Base-by-base conservation (phyloP, 2,329 filamentous ascomycete species). In the Colletotrichum sp. region DNA sequence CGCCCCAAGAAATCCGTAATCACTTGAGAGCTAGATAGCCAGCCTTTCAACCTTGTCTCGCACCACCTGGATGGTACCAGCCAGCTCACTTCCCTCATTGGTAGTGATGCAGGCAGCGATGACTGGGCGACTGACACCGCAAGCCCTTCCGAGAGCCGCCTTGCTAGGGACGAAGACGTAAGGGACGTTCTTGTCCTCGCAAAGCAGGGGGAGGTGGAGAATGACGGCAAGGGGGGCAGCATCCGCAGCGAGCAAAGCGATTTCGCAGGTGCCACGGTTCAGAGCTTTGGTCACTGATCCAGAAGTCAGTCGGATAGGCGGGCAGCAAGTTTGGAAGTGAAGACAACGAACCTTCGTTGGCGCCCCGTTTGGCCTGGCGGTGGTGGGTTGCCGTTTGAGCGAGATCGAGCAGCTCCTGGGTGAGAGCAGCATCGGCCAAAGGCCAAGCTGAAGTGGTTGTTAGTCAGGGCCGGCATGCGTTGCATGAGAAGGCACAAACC, bases 21-120 rank as follows among this genome's bases (percentile, higher is more conserved):
- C 18, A n/a, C 39, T n/a, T 39, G 18, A 32, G n/a, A 30, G n/a
- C 91, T 93, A 98, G 88, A 98, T 98, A 89, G 96, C 95, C 80
- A 98, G 91, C 81, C 96, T 92, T 91, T 99, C 96, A 72, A 98
- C 95, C 92, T 98, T 97, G 87, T 98, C 95, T 90, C 96, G 98
- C 83, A 98, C 90, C 79, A 93, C 90, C 81, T 94, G 91, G 86
- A 99, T 98, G 90, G 98, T 95, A 82, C 92, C 91, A 86, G 93
- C 95, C 77, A 99, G 90, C 86, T 98, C 96, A 82, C 92, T 94
- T 49, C 93, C 94, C 87, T 98, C 95, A 90, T 98, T 98, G 86
- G 94, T 96, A 79, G 95, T 98, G 87, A 99, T 98, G 82, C 90
- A 93, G 78, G 92, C 93, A 57, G 95, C 93, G 81, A 98, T 98